phyloP scores from a whole-genome alignment of 148 eudicot species.

The Heliamphora exappendiculata region DNA sequence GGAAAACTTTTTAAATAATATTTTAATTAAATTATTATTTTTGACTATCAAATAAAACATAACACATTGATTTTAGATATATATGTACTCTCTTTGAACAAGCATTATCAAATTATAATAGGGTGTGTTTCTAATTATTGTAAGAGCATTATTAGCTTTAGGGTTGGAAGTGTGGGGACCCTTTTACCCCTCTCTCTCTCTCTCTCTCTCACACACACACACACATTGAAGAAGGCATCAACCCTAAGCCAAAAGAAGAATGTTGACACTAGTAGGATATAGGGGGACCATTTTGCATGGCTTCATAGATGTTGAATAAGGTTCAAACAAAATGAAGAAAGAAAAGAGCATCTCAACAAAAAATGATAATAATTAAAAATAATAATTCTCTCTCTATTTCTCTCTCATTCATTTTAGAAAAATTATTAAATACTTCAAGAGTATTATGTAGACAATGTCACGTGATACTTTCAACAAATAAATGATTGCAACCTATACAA shows the following conservation, averaged over 20 bases:
- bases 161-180: slow-evolving; percentile 11
- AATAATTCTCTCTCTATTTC: not conserved
- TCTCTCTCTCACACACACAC: not conserved
- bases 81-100: too few species aligned
- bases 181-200: not conserved
- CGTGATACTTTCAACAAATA: too few species aligned
- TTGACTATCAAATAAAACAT: too few species aligned
- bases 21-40: too few species aligned
- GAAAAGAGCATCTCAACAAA: not conserved
- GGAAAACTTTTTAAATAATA: too few species aligned
- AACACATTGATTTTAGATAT: too few species aligned
- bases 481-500: too few species aligned
- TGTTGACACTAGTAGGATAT: not conserved
- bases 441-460: too few species aligned
- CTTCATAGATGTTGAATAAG: not conserved
- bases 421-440: too few species aligned
- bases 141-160: slow-evolving; percentile 25
- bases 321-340: not conserved
- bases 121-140: slow-evolving; percentile 16
- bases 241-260: not conserved
- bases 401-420: not conserved
- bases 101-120: too few species aligned
- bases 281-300: slow-evolving; percentile 13
- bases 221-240: not conserved
- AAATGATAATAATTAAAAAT: too few species aligned